Evolutionary conservation across 768 basidiomycete genomes (phyloP).

Genomic region (Pleurotus citrinopileatus): DNA sequence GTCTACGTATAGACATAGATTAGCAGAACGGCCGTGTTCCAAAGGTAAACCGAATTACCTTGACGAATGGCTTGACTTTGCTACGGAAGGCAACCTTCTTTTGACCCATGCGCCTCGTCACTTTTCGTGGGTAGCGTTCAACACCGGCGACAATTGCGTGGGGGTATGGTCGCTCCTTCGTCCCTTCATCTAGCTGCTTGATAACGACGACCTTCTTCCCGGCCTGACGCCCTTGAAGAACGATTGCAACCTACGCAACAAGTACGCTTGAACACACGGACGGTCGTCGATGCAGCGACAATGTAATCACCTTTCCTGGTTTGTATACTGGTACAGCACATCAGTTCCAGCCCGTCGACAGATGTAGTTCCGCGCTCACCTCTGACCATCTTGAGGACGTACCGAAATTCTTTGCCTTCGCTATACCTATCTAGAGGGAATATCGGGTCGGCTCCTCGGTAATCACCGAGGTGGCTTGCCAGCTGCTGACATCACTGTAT

Average conservation of each 20-base stretch:
- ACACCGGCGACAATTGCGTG: conserved; percentile 98
- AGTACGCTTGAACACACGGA: conserved; percentile 2
- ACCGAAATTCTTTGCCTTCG: conserved; percentile 41
- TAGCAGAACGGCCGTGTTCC: neutral
- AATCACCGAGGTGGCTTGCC: conserved; percentile 42
- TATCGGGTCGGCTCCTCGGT: conserved; percentile 29
- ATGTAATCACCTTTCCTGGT: conserved; percentile 77
- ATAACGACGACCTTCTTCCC: conserved; percentile 99
- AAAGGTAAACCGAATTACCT: conserved; percentile 53
- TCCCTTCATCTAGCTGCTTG: conserved; percentile 96
- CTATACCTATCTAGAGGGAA: conserved; percentile 18
- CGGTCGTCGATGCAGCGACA: neutral
- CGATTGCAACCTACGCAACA: conserved; percentile 77
- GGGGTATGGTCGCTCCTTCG: conserved; percentile 93
- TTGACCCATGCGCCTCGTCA: conserved; percentile 95
- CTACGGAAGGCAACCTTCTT: conserved; percentile 90
- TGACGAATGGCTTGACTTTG: conserved; percentile 99
- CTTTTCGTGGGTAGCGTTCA: conserved; percentile 97
- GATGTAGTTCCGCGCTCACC: conserved; percentile 31
- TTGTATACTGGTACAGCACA: conserved; percentile 69
- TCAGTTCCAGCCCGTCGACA: conserved; percentile 12
- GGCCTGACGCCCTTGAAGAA: conserved; percentile 98
- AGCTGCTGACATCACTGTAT: conserved; percentile 35
- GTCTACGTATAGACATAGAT: conserved; percentile 45
- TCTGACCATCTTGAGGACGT: conserved; percentile 56